Conservation (phyloP, 163 green algal species). For the Scenedesmus sp. region DNA sequence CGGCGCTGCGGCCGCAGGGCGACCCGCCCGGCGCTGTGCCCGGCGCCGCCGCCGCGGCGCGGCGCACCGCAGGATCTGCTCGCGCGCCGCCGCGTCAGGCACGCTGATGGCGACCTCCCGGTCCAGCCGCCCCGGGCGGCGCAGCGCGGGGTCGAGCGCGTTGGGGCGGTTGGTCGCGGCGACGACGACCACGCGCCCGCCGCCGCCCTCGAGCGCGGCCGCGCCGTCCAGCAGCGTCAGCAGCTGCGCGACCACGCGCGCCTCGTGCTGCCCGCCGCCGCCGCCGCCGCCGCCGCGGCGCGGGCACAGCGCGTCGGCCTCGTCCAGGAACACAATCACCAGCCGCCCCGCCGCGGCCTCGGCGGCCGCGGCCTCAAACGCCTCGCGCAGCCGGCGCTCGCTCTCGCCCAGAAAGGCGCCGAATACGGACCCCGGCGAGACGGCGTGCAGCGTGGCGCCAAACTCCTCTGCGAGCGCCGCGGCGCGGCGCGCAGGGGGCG, state of each 20-base stretch:
- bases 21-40: no score
- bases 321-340: conserved; percentile 92
- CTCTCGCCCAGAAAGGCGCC: conserved; percentile 84
- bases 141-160: conserved; percentile 87
- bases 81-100: conserved; percentile 57
- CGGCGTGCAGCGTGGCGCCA: conserved; percentile 60
- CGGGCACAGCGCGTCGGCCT: conserved; percentile 85
- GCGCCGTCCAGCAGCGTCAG: conserved; percentile 90
- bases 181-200: conserved; percentile 79
- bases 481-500: no score
- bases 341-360: conserved; percentile 55
- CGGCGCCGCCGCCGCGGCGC: no score
- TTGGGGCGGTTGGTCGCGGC: conserved; percentile 91
- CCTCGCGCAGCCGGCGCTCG: conserved; percentile 79
- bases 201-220: conserved; percentile 9
- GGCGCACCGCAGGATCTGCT: conserved; percentile 59
- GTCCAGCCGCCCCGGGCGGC: conserved; percentile 83
- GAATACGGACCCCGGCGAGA: conserved; percentile 80
- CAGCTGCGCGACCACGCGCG: conserved; percentile 87
- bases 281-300: conserved; percentile 51
- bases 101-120: conserved; percentile 80
- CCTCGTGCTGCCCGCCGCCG: conserved; percentile 69
- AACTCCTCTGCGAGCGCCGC: conserved; percentile 67
- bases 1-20: no score
- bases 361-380: conserved; percentile 41